Evolutionary conservation across 192 early-diverging fungal species (phyloP), one percentile per base, ranked within the genome.

Genomic region (Rhizophagus prolifer): DNA sequence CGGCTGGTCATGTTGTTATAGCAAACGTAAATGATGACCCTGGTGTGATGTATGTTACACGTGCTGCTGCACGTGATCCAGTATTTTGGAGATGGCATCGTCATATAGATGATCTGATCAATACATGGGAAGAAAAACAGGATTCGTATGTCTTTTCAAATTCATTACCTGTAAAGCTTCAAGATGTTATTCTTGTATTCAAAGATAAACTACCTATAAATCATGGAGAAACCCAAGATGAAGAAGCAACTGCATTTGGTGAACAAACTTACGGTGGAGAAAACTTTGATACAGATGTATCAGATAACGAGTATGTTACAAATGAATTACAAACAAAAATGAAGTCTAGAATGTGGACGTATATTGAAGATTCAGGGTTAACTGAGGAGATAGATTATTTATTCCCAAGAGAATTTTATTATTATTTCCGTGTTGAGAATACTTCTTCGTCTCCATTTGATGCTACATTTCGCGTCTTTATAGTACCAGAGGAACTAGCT

Each of bases 1-100:
- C 0, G 3, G 4, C 2, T 7, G 50, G 50, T 21, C 50, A 54
- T 19, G 19, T 54, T 6, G 1, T 1, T 16, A 13, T 54, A 19
- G 50, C 19, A 21, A 4, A 50, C 47, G 4, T 50, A 5, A 50
- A 4, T 50, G 14, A 54, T 28, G 41, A 47, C 16, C 38, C 16
- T 1, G 68, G 68, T 8, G 68, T 70, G 25, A 44, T 70, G 21
- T 13, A n/a, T 13, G 21, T 2, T 23, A 9, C n/a, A 16, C 38
- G 26, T 13, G 16, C 9, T 13, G 68, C 68, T 8, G 28, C 30
- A 14, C 38, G 68, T 47, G 68, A 70, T 50, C 68, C 44, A 1
- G 25, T 7, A 36, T 70, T 70, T 34, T 70, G 44, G 38, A 70
- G 68, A 50, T 70, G 68, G 68, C 68, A 70, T 50, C 28, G 23